Base-by-base conservation (phyloP, 306 rosid species). In the Parietaria judaica region DNA sequence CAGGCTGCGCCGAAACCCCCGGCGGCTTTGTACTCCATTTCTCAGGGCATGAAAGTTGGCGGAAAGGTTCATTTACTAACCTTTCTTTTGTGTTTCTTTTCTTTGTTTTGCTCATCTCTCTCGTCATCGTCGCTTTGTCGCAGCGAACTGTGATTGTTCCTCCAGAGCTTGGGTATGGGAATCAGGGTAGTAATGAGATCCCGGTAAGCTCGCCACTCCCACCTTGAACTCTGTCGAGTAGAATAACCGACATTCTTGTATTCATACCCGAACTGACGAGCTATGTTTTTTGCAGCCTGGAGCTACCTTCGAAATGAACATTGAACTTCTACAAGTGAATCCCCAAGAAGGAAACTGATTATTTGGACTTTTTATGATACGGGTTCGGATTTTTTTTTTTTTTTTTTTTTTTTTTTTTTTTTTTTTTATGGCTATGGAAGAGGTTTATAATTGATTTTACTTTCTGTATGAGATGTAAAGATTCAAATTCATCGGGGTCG, bases 1-100 rank as follows among this genome's bases (percentile, higher is more conserved):
- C 98, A 92, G 80, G 98, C 98, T 49, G 80, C 96, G 51, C 98
- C 98, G 8, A 92, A 84, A 78, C 98, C 98, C 35, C 98, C 96
- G 1, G 74, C 79, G 8, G 96, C 98, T 34, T 68, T 92, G 94
- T 88, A 92, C 66, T 51, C 84, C 3, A 44, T 82, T 14, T 81
- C 89, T 0, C 81, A 92, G 73, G 98, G 98, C 68, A 92, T 88
- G 98, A 83, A 79, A 77, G 82, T 81, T 14, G 96, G 98, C 46
- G 96, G 98, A 64, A 92, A 88, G 92, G 96, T 85, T 65, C 4
- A 69, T 38, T 44, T 14, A 14, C 43, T 54, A 38, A 44, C 56
- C 57, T 60, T 51, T 13, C 48, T 64, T 23, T 23, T 23, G 46
- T 31, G 9, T 38, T 66, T 43, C 8, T 4, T 43, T 63, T 54